Conservation (phyloP, 164 flowering plant genomes). For the grape (Vitis vinifera) region ASM3070453v1 NC_081815.1:10458001-10458500, state of each 20-base stretch:
- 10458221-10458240: constrained; percentile 68
- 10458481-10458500: not conserved
- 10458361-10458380: constrained; percentile 76
- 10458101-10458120: constrained; percentile 71
- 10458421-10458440: not conserved
- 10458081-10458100: constrained; percentile 52
- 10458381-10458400: constrained; percentile 54
- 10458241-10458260: constrained; percentile 75
- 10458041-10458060: not conserved
- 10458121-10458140: constrained; percentile 55
- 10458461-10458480: no score
- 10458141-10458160: constrained; percentile 66
- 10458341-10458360: constrained; percentile 60
- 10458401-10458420: constrained; percentile 34
- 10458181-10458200: constrained; percentile 67
- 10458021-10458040: no score
- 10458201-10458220: constrained; percentile 73
- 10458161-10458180: constrained; percentile 74
- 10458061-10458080: constrained; percentile 18
- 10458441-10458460: not conserved
- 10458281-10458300: constrained; percentile 32
- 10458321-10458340: constrained; percentile 54
- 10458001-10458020: no score
- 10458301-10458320: constrained; percentile 29
- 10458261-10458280: constrained; percentile 60